A percentile compares a stretch with the other conserved stretches of the same genome.
Evolutionary conservation across 176 grass and related monocot species (phyloP).

Genomic region (Coix lacrymajobi): DNA sequence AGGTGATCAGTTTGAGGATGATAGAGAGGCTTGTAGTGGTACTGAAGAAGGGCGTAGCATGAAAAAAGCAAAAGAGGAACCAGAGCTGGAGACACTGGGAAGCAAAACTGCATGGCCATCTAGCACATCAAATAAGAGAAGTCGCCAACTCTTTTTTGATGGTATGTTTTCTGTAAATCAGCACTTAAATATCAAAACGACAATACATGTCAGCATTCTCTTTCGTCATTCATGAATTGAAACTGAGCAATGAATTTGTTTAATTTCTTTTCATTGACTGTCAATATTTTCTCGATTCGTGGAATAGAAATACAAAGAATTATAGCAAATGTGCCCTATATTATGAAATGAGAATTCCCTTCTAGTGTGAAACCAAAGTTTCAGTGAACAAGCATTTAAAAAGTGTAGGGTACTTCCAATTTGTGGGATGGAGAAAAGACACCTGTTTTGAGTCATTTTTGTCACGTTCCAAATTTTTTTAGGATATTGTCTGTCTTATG

Average conservation of each 20-base stretch:
- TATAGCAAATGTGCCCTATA: constrained; percentile 2
- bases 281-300: constrained; percentile 30
- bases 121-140: constrained; percentile 71
- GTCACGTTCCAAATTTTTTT: constrained; percentile 7
- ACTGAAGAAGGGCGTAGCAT: constrained; percentile 74
- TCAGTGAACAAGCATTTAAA: neutral
- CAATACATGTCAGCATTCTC: neutral
- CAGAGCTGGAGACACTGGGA: constrained; percentile 40
- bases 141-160: constrained; percentile 74
- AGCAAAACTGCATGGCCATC: constrained; percentile 56
- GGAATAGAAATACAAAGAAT: neutral
- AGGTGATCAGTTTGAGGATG: constrained; percentile 58
- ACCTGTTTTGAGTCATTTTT: neutral
- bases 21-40: constrained; percentile 94
- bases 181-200: neutral
- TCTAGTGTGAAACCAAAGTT: neutral
- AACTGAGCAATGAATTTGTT: neutral
- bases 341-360: constrained; percentile 4
- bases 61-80: constrained; percentile 63
- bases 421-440: constrained; percentile 6
- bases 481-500: constrained; percentile 4
- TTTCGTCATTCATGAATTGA: constrained; percentile 23
- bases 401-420: neutral
- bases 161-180: constrained; percentile 38
- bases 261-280: constrained; percentile 18